Evolutionary conservation across 176 grass and related monocot genomes (phyloP).

Genomic region (Pontederia crassipes): DNA sequence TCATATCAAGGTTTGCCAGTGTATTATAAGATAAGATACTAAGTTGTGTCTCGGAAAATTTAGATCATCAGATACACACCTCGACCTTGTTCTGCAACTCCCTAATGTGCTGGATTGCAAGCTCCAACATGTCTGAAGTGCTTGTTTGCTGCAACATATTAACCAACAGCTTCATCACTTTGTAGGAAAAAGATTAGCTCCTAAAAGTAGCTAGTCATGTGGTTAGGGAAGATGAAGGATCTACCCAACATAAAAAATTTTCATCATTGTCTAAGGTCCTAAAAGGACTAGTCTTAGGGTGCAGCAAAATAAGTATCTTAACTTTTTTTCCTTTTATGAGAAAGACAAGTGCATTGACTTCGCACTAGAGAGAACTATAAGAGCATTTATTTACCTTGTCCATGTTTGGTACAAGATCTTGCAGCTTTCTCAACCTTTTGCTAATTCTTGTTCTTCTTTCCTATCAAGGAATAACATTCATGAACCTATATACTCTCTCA

Average conservation of each 20-base stretch:
- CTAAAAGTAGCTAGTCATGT: neutral
- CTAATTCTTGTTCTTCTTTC: conserved; percentile 97
- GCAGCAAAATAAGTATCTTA: neutral
- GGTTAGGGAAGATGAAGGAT: neutral
- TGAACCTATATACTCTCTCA: neutral
- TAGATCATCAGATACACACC: conserved; percentile 31
- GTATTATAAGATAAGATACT: too few relatives aligned
- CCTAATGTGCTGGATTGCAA: conserved; percentile 83
- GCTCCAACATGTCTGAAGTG: conserved; percentile 89
- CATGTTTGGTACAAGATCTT: conserved; percentile 95
- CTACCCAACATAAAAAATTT: neutral
- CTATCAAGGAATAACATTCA: conserved; percentile 16
- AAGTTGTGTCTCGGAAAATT: neutral
- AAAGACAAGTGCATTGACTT: neutral
- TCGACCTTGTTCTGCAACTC: conserved; percentile 72
- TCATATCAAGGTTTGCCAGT: neutral
- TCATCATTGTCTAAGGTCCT: neutral
- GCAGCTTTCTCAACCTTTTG: conserved; percentile 79
- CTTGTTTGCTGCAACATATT: conserved; percentile 76
- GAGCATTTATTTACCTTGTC: conserved; percentile 52
- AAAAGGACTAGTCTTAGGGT: neutral
- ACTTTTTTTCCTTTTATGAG: too few relatives aligned
- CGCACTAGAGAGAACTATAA: too few relatives aligned
- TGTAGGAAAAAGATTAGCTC: neutral
- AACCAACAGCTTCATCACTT: conserved; percentile 1